These are phyloP conservation scores for Tuber aestivum DNA, from an alignment of 495 filamentous ascomycete genomes.

Conservation along the genomic window DNA sequence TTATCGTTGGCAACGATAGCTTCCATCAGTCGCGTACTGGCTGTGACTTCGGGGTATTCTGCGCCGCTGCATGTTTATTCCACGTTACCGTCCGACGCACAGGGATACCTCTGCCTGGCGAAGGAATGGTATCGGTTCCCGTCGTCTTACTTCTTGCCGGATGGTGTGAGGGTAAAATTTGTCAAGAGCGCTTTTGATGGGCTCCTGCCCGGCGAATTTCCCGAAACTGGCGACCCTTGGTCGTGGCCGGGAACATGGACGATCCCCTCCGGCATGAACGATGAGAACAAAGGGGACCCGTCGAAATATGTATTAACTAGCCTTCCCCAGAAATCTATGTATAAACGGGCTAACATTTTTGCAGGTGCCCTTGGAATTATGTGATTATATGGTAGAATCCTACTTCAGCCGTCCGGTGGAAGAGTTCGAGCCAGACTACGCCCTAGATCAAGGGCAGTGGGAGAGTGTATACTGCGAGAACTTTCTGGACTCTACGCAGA, in stretches of 20 bases:
- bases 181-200: constrained; percentile 84
- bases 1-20: constrained; percentile 57
- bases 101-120: constrained; percentile 74
- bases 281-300: constrained; percentile 78
- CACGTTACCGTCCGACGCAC: constrained; percentile 48
- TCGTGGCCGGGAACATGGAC: constrained; percentile 64
- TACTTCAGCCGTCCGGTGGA: constrained; percentile 59
- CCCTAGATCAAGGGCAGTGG: constrained; percentile 65
- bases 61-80: constrained; percentile 74
- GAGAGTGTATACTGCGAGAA: constrained; percentile 62
- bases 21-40: constrained; percentile 66
- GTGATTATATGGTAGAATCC: constrained; percentile 82
- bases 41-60: constrained; percentile 75
- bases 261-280: constrained; percentile 81
- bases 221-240: constrained; percentile 55
- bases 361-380: constrained; percentile 63
- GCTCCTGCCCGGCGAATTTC: constrained; percentile 83
- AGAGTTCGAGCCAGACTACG: constrained; percentile 67
- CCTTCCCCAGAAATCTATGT: neutral
- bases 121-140: constrained; percentile 99
- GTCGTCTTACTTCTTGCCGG: constrained; percentile 81
- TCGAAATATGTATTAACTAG: constrained; percentile 66
- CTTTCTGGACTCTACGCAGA: constrained; percentile 75
- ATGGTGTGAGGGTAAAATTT: constrained; percentile 73
- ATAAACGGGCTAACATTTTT: neutral